A percentile compares a stretch with the other conserved stretches of the same genome.
phyloP scores from a whole-genome alignment of 78 protist species.

The Dictyostelium brefeldianum region DNA sequence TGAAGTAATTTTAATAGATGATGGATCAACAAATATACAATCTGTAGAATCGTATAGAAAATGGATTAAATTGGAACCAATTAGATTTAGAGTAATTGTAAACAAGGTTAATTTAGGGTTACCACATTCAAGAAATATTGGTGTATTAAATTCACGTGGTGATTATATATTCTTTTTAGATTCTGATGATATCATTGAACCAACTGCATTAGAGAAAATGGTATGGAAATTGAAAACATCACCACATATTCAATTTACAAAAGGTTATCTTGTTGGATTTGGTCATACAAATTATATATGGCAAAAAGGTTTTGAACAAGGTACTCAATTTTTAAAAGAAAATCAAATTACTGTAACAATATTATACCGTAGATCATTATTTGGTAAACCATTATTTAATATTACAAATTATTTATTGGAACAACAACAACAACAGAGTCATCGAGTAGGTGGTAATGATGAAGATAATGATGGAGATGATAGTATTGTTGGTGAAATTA shows the following conservation, averaged over 20 bases:
- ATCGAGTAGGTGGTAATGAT: too few species aligned
- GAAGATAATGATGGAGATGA: not conserved
- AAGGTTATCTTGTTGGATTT: constrained; percentile 55
- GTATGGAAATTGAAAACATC: constrained; percentile 50
- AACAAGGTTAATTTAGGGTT: constrained; percentile 28
- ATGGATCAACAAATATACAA: constrained; percentile 17
- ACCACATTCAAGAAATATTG: constrained; percentile 48
- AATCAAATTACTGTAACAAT: constrained; percentile 48
- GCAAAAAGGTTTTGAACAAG: constrained; percentile 55
- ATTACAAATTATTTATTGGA: not conserved
- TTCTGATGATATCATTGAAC: constrained; percentile 61
- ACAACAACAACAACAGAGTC: not conserved
- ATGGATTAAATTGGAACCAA: not conserved
- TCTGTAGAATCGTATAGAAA: not conserved
- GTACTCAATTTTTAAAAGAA: not conserved
- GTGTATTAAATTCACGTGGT: not conserved
- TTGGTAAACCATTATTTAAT: not conserved
- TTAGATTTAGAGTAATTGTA: not conserved
- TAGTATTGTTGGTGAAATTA: not conserved
- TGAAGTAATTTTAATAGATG: constrained; percentile 40
- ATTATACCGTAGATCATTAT: constrained; percentile 25
- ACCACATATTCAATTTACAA: constrained; percentile 28
- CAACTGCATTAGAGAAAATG: constrained; percentile 64
- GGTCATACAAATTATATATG: constrained; percentile 39
- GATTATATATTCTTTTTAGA: constrained; percentile 42